Percentiles rank a stretch among this genome's conserved stretches.
Evolutionary conservation across 2,329 filamentous ascomycete species (phyloP).

Genomic region (Neocatenulostroma microsporum): DNA sequence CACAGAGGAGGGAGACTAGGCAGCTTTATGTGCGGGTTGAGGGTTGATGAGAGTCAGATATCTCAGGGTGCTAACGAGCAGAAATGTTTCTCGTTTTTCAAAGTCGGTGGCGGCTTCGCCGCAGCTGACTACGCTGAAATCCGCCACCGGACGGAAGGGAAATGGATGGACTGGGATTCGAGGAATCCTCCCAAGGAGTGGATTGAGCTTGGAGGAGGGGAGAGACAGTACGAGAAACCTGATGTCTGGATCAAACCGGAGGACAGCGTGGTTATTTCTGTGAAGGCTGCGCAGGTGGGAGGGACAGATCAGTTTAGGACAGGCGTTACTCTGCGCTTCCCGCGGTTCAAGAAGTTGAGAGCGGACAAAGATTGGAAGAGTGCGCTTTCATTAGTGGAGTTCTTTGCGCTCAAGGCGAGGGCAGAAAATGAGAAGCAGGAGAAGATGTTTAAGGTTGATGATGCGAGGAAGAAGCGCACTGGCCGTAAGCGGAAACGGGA

Average conservation of each 20-base stretch:
- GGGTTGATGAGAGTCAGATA: conserved; percentile 56
- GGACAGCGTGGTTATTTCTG: conserved; percentile 78
- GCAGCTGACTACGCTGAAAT: conserved; percentile 79
- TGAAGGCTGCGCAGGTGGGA: conserved; percentile 76
- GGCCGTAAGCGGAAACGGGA: conserved; percentile 55
- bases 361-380: conserved; percentile 79
- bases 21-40: conserved; percentile 86
- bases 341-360: conserved; percentile 73
- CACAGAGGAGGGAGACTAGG: conserved; percentile 73
- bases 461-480: conserved; percentile 55
- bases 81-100: conserved; percentile 91
- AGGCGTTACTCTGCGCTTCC: conserved; percentile 76
- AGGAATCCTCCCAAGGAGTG: conserved; percentile 67
- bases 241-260: conserved; percentile 89
- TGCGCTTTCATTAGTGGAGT: conserved; percentile 70
- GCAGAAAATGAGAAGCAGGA: conserved; percentile 64
- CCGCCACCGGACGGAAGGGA: conserved; percentile 75
- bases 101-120: conserved; percentile 89
- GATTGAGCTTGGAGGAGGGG: conserved; percentile 66
- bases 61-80: conserved; percentile 50
- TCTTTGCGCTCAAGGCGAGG: conserved; percentile 60
- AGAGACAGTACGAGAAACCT: conserved; percentile 62
- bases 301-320: conserved; percentile 70
- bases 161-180: conserved; percentile 80
- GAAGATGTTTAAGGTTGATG: conserved; percentile 66